A percentile compares a stretch with the other conserved stretches of the same genome.
phyloP scores from a whole-genome alignment of 2,329 filamentous ascomycete genomes.

The Fusarium illudens region DNA sequence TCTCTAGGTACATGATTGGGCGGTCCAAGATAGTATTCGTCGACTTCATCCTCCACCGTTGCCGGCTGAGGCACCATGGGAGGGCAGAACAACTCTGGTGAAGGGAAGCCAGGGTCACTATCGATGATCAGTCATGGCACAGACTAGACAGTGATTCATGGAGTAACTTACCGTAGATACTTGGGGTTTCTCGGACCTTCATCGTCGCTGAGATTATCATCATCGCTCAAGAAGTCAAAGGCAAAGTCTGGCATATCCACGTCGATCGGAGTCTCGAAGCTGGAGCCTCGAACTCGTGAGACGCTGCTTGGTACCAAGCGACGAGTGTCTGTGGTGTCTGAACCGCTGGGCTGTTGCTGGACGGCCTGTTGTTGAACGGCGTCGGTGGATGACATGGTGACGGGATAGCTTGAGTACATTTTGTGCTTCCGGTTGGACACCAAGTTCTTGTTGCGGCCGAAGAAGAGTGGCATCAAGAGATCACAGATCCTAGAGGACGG shows the following conservation, averaged over 20 bases:
- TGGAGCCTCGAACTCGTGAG: neutral
- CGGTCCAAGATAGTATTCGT: neutral
- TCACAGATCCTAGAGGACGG: neutral
- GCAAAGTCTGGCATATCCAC: neutral
- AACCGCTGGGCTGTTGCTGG: neutral
- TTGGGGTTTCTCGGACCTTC: neutral
- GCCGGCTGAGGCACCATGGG: neutral
- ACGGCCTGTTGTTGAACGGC: neutral
- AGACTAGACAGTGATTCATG: rapidly evolving
- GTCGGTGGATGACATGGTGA: neutral
- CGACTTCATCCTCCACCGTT: neutral
- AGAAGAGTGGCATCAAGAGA: conserved; percentile 2
- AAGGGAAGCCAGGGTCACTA: neutral
- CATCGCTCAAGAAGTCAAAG: neutral
- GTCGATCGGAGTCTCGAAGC: neutral
- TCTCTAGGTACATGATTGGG: neutral
- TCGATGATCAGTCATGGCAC: neutral
- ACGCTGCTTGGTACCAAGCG: neutral
- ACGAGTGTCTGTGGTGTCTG: neutral
- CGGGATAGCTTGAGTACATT: neutral
- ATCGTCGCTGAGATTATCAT: neutral
- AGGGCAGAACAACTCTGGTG: neutral
- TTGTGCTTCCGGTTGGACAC: neutral
- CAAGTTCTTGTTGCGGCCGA: neutral
- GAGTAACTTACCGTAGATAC: neutral